Evolutionary conservation across 768 basidiomycete genomes (phyloP), one percentile per base, ranked within the genome.

Genomic region (Amanita jacksonii): DNA sequence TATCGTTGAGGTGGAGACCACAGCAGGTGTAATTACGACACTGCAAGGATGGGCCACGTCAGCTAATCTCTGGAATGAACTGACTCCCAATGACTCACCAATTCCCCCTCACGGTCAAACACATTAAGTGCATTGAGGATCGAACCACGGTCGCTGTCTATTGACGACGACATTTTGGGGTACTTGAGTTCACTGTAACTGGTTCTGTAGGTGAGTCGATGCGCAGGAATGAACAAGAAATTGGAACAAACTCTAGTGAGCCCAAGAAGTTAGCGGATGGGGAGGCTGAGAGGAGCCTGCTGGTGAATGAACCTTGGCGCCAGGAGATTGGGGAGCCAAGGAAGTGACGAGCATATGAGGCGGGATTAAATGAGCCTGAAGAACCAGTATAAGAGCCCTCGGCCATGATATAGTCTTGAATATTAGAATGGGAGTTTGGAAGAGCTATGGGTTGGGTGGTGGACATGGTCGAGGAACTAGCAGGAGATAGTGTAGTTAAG

Each of bases 11-110:
- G 50, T 81, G 74, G 40, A 85, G 65, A 8, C 89, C 90, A 57
- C 91, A 96, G 63, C 92, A 96, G 1, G 80, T 79, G 66, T 91
- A 96, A 59, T 94, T 82, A 51, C 83, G 80, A 61, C 86, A 89
- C 78, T 84, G 46, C 3, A 22, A 15, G 15, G n/a, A 23, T 27
- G 31, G 46, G 22, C 41, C n/a, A 18, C 40, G 19, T 27, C 38
- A 48, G 42, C 30, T 36, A 19, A 28, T 37, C 13, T 35, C 19
- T 8, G 15, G 25, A 16, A 44, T 39, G 18, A 24, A 41, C 10
- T 18, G 9, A 28, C n/a, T 15, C 10, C 22, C 24, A 13, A 28
- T 5, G 18, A 72, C 77, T 64, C 40, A 83, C 82, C 13, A 85
- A 65, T 50, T 89, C 86, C 49, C 80, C 82, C 54, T 86, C 81